phyloP scores from a whole-genome alignment of 2,329 filamentous ascomycete species.

The Alternaria infectoria region DNA sequence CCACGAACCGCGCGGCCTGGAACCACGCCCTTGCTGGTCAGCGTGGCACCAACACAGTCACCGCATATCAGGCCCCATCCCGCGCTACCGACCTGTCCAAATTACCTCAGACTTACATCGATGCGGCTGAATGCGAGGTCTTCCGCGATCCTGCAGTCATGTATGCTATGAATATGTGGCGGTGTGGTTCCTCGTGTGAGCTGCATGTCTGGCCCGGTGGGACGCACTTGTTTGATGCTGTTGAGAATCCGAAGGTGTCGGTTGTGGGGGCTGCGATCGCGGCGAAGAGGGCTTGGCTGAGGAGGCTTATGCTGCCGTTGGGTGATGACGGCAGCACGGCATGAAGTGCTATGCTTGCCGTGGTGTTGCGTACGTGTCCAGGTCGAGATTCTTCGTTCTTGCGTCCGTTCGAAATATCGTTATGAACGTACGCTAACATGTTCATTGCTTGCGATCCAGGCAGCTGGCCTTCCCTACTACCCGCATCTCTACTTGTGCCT shows the following conservation, averaged over 20 bases:
- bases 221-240: constrained; percentile 16
- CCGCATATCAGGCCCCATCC: constrained; percentile 17
- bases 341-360: neutral
- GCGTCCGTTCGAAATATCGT: too few relatives aligned
- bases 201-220: constrained; percentile 26
- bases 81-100: constrained; percentile 19
- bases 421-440: too few relatives aligned
- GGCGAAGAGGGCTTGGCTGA: constrained; percentile 1
- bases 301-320: neutral
- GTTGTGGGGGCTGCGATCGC: constrained; percentile 13
- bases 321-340: neutral
- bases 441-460: too few relatives aligned
- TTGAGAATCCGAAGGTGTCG: constrained; percentile 13
- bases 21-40: constrained; percentile 13
- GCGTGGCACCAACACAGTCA: constrained; percentile 14
- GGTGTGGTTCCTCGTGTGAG: constrained; percentile 24
- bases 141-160: constrained; percentile 23
- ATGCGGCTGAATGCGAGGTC: constrained; percentile 28
- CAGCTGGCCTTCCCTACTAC: too few relatives aligned
- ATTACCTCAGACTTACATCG: constrained; percentile 22
- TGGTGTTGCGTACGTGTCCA: too few relatives aligned
- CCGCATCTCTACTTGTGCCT: too few relatives aligned
- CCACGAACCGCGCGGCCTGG: constrained; percentile 14
- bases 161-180: constrained; percentile 24
- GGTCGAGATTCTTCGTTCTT: too few relatives aligned